These are phyloP conservation scores for Tephrocybe sp. DNA, from an alignment of 768 basidiomycete species.

Conservation along the genomic window DNA sequence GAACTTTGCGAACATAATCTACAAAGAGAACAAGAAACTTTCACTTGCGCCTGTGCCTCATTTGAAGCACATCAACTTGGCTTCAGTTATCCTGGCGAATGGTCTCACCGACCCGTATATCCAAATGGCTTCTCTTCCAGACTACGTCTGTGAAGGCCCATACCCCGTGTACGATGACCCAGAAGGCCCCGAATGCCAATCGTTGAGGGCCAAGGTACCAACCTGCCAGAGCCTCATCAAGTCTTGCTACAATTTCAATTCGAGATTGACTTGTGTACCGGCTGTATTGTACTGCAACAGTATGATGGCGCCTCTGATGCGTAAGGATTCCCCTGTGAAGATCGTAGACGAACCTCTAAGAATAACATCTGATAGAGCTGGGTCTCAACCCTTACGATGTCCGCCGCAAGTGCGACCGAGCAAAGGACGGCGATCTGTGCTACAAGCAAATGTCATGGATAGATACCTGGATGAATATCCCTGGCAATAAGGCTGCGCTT, in stretches of 20 bases:
- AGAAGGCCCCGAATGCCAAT: conserved; percentile 60
- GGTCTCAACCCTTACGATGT: conserved; percentile 91
- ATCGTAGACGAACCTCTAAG: background rate
- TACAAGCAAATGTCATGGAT: conserved; percentile 84
- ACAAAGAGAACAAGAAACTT: conserved; percentile 70
- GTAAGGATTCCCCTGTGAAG: conserved; percentile 34
- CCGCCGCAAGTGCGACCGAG: conserved; percentile 67
- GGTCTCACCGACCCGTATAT: conserved; percentile 81
- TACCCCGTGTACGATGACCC: conserved; percentile 78
- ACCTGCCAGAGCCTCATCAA: conserved; percentile 74
- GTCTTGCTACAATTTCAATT: conserved; percentile 62
- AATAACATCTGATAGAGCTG: conserved; percentile 37
- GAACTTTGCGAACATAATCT: conserved; percentile 79
- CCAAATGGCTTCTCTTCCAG: conserved; percentile 79
- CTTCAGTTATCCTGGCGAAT: conserved; percentile 83
- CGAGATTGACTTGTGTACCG: conserved; percentile 65
- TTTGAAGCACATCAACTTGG: conserved; percentile 76
- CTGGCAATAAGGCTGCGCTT: conserved; percentile 72
- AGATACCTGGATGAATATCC: conserved; percentile 83
- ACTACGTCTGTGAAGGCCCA: conserved; percentile 79
- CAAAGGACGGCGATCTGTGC: conserved; percentile 70
- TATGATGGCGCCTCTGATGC: conserved; percentile 66
- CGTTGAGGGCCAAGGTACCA: conserved; percentile 61
- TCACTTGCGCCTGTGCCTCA: conserved; percentile 39
- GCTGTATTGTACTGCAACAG: conserved; percentile 81